Evolutionary conservation across 169 alveolate genomes (phyloP), one percentile per base, ranked within the genome.

Genomic region (Cryptosporidium sp.): DNA sequence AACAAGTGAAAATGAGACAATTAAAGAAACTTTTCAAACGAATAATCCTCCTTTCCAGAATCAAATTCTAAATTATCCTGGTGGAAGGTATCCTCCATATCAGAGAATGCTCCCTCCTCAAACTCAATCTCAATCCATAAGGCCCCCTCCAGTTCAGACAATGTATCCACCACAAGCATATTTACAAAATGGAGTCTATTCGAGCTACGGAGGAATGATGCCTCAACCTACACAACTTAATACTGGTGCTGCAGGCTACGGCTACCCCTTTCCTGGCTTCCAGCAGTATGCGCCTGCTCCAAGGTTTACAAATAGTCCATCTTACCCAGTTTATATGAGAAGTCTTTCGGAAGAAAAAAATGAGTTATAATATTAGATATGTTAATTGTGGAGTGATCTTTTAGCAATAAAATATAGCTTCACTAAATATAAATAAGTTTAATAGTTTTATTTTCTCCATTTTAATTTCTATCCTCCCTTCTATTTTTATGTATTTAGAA

Each of bases 241-340:
- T n/a, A 65, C 69, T 23, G 75, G 89, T 44, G 75, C 80, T 80
- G 89, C 89, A 18, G 89, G 89, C 0, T 80, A 80, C 48, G 89
- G 89, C 18, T 80, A 80, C 45, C 89, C 89, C 7, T 80, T 80
- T 48, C 89, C 89, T 6, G 89, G 89, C 16, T 80, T 80, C 48
- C 89, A 80, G 16, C 89, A 80, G 29, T 80, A 80, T 60, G 89
- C 89, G 14, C 89, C 89, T 9, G 75, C 89, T n/a, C 89, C 89
- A 26, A 65, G 89, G 37, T 14, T 62, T 18, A 45, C 89, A 37
- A 62, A 60, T 62, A 62, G 80, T 80, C 80, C 80, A 21, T 42
- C 80, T 26, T 80, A 80, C 60, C 89, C 89, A 0, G 89, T 80
- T 8, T 80, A 80, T 45, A 80, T 80, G 89, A 80, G 89, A 39